Evolutionary conservation across 2,329 filamentous ascomycete species (phyloP), one percentile per base, ranked within the genome.

Genomic region (Chrysoporthe puriensis): DNA sequence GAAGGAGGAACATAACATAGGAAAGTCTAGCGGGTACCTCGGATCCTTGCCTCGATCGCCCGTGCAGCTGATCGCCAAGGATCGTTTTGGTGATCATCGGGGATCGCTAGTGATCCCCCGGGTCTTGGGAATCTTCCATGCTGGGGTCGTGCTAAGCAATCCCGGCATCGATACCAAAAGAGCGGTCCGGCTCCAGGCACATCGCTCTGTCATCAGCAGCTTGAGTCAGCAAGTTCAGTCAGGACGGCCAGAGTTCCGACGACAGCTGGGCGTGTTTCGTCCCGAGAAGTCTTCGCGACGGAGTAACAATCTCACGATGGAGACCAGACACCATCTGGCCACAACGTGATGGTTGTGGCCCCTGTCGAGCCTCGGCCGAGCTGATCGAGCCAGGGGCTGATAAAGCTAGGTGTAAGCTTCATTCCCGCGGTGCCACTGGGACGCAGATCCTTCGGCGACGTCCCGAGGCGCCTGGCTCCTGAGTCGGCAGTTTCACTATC

Each of bases 71-170:
- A 63, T 63, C 48, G 36, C 61, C 61, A 21, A 63, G 34, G n/a
- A 21, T 43, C 36, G 61, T 63, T 63, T 54, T 63, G 61, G 34
- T 54, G 61, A 63, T 63, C 61, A 63, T 42, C 42, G 61, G 18
- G n/a, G 61, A 63, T 63, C 46, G 26, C 4, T n/a, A 34, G 13
- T 26, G 43, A 50, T 62, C 61, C 46, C 61, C 61, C 61, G n/a
- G 46, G 36, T 63, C 61, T 56, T 63, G 48, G 18, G n/a, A 54
- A 54, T 18, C 21, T 63, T 50, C 26, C 42, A 26, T 54, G 54
- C 7, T 36, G 4, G 46, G 26, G 43, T 26, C 54, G 48, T 57
- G 54, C 54, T 57, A 26, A 34, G 4, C 32, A 32, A 36, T 21
- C 16, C 26, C 14, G 36, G 4, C 4, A 50, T 48, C 5, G 26